These are phyloP conservation scores for Eragrostis nindensis DNA, from an alignment of 176 grass and related monocot species.

Conservation along the genomic window DNA sequence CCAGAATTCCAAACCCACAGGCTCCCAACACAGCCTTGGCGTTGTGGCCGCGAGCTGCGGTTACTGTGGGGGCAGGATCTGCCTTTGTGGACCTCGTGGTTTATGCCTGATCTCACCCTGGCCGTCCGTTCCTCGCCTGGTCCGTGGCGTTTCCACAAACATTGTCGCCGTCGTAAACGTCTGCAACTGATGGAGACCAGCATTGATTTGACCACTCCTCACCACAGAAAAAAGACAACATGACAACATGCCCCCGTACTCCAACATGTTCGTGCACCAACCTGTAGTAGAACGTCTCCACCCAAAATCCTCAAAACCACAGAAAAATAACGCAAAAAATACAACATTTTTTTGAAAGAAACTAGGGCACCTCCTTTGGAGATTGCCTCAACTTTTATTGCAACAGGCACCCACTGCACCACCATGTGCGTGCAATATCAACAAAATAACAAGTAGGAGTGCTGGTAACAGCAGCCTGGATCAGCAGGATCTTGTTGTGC, in stretches of 20 bases:
- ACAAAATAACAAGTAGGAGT: background rate
- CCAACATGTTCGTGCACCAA: too few relatives aligned
- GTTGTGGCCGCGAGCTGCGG: constrained; percentile 5
- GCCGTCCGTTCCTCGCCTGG: constrained; percentile 32
- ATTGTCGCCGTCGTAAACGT: background rate
- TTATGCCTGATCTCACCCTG: constrained; percentile 1
- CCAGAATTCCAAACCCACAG: background rate
- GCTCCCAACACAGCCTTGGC: background rate
- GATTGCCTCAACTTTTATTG: too few relatives aligned
- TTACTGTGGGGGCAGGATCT: background rate
- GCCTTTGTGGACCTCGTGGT: background rate
- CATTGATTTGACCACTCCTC: background rate
- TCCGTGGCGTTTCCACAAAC: background rate
- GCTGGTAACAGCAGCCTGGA: background rate
- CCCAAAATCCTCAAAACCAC: too few relatives aligned
- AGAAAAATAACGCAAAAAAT: too few relatives aligned
- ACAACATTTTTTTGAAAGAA: too few relatives aligned
- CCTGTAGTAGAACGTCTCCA: too few relatives aligned
- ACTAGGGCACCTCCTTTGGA: too few relatives aligned
- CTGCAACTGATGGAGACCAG: constrained; percentile 9
- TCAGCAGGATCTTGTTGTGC: background rate
- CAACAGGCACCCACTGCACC: background rate
- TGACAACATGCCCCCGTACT: background rate
- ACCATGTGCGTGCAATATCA: too few relatives aligned
- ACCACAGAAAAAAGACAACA: background rate